A percentile compares a stretch with the other conserved stretches of the same genome.
Evolutionary conservation across 2,329 filamentous ascomycete species (phyloP).

Genomic region (Orbilia blumenaviensis): DNA sequence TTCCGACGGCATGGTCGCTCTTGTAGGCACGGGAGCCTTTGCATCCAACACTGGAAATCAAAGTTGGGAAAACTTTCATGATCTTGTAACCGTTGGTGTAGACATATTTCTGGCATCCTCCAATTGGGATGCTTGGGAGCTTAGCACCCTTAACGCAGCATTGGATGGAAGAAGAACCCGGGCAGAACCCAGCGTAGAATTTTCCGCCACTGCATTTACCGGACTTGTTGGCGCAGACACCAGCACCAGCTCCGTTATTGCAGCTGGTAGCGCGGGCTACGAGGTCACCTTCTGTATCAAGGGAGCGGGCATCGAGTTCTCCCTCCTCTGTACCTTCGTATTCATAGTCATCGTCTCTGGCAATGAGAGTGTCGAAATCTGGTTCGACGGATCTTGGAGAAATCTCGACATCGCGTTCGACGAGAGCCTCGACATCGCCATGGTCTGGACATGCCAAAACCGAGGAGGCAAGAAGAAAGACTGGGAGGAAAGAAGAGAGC

Average conservation of each 20-base stretch:
- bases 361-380: slow-evolving; percentile 25
- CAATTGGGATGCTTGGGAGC: slow-evolving; percentile 60
- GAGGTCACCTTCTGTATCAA: slow-evolving; percentile 29
- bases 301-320: slow-evolving; percentile 31
- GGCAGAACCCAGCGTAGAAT: slow-evolving; percentile 59
- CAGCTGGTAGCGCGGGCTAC: slow-evolving; percentile 45
- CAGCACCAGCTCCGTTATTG: slow-evolving; percentile 37
- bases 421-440: slow-evolving; percentile 4
- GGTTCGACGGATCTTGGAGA: slow-evolving; percentile 18
- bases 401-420: slow-evolving; percentile 35
- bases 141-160: slow-evolving; percentile 62
- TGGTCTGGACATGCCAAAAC: slow-evolving; percentile 41
- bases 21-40: slow-evolving; percentile 56
- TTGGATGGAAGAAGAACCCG: slow-evolving; percentile 61
- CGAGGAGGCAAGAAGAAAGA: slow-evolving; percentile 46
- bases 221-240: slow-evolving; percentile 42
- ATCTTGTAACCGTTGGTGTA: slow-evolving; percentile 60
- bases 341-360: slow-evolving; percentile 30
- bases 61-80: slow-evolving; percentile 60
- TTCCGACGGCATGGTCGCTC: slow-evolving; percentile 57
- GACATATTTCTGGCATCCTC: slow-evolving; percentile 61
- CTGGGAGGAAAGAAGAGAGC: slow-evolving; percentile 24
- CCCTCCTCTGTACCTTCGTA: slow-evolving; percentile 31
- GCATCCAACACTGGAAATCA: slow-evolving; percentile 58
- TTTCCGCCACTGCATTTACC: slow-evolving; percentile 22